Base-by-base conservation (phyloP, 2,329 filamentous ascomycete genomes). In the Zopfia rhizophila region DNA sequence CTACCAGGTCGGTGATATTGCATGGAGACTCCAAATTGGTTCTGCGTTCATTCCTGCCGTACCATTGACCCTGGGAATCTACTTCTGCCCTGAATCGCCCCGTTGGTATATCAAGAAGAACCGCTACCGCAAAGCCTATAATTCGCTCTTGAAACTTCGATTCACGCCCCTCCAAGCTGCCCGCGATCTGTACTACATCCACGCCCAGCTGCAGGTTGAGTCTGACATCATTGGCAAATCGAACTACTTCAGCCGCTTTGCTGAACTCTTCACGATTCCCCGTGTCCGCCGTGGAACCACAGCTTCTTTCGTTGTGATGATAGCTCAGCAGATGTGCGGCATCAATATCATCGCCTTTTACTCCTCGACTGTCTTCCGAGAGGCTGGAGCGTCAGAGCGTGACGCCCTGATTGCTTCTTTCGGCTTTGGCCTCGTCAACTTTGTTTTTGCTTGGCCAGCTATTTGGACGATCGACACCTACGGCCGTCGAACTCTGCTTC, bases 281-380 rank as follows among this genome's bases (percentile, higher is more conserved):
- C 81, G 87, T 37, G 75, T 88, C 11, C 81, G 86, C 16, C 80
- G 86, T 16, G 90, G 90, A 2, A 91, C 85, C 3, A 76, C 88
- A 19, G 90, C 89, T 8, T 87, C 88, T 0, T 88, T 84, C 55
- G 83, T 83, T 1, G 88, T 93, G 56, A 94, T 93, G 89, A 67
- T 8, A 55, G 74, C 39, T 58, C 73, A 61, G 38, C 58, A 62
- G 32, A 48, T 60, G 37, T 58, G 56, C 10, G 55, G 55, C 12
- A 61, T 74, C 53, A 76, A 74, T 55, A 75, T 71, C 55, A 80
- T 81, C 46, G 72, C 77, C 3, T 81, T 81, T 45, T 82, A 82
- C 55, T 76, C 71, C 3, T 75, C 74, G 0, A 79, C 75, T 0
- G 78, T 81, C 38, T 81, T 82, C 53, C 60, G 66, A 3, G 59